phyloP scores from a whole-genome alignment of 768 basidiomycete genomes.

The Agrocybe pediades region DNA sequence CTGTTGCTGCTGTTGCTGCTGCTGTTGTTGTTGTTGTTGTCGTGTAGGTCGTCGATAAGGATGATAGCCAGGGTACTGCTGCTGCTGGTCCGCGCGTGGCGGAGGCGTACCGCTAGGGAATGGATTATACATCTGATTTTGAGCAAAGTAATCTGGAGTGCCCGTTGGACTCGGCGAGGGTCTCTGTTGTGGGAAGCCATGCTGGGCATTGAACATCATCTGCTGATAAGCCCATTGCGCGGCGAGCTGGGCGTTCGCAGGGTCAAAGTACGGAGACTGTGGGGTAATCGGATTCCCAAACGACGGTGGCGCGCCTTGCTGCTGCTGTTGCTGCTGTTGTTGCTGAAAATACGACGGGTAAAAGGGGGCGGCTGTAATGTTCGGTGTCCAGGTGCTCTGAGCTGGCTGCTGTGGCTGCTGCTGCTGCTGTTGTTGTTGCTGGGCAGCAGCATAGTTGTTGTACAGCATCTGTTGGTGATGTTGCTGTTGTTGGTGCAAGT shows the following conservation, averaged over 20 bases:
- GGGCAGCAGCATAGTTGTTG: slow-evolving; percentile 13
- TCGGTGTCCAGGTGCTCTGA: slow-evolving; percentile 71
- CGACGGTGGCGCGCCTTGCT: slow-evolving; percentile 55
- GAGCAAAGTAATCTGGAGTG: slow-evolving; percentile 57
- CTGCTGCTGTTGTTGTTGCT: slow-evolving; percentile 28
- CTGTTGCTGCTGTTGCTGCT: slow-evolving; percentile 35
- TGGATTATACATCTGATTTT: slow-evolving; percentile 59
- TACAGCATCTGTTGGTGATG: slow-evolving; percentile 18
- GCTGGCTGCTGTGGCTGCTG: slow-evolving; percentile 73
- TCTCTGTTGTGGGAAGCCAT: slow-evolving; percentile 47
- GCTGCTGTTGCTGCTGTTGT: slow-evolving; percentile 59
- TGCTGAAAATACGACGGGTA: slow-evolving; percentile 81
- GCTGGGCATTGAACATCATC: slow-evolving; percentile 81
- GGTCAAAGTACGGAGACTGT: slow-evolving; percentile 72
- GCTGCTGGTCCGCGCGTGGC: slow-evolving; percentile 46
- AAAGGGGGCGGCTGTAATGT: slow-evolving; percentile 67
- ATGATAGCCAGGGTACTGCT: slow-evolving; percentile 66
- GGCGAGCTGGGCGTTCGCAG: slow-evolving; percentile 71
- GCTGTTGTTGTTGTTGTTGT: slow-evolving; percentile 37
- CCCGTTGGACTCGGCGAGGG: background rate
- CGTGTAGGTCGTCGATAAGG: slow-evolving; percentile 77
- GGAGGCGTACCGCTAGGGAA: slow-evolving; percentile 76
- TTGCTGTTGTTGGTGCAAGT: slow-evolving; percentile 21
- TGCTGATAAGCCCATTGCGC: slow-evolving; percentile 92
- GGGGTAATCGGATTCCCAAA: slow-evolving; percentile 53